phyloP scores from a whole-genome alignment of 768 basidiomycete genomes.

The Auricularia auricula-judae region DNA sequence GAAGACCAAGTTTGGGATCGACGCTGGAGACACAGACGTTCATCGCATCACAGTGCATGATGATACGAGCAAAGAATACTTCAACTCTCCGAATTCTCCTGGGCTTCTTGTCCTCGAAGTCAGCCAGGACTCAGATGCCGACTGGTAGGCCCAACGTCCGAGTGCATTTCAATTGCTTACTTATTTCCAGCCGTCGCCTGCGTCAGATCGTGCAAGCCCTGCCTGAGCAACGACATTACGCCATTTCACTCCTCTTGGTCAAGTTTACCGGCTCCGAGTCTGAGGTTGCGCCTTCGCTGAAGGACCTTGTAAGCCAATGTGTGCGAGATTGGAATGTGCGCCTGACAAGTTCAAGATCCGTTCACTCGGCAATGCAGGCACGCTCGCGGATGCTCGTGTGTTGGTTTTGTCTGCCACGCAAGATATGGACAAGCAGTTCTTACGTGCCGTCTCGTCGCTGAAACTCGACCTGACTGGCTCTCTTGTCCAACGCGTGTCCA shows the following conservation, averaged over 20 bases:
- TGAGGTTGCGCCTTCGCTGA: slow-evolving; percentile 35
- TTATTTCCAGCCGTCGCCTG: slow-evolving; percentile 65
- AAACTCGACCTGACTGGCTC: slow-evolving; percentile 48
- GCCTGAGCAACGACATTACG: slow-evolving; percentile 44
- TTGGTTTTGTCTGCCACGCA: slow-evolving; percentile 31
- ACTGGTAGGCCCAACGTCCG: slow-evolving; percentile 36
- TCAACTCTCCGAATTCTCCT: slow-evolving; percentile 27
- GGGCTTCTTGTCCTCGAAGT: slow-evolving; percentile 70
- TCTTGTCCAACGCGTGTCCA: slow-evolving; percentile 34
- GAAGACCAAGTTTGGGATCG: slow-evolving; percentile 60
- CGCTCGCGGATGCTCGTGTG: slow-evolving; percentile 37
- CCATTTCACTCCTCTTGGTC: slow-evolving; percentile 50
- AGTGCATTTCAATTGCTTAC: slow-evolving; percentile 36
- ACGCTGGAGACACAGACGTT: slow-evolving; percentile 39
- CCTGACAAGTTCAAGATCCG: slow-evolving; percentile 27
- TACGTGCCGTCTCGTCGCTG: slow-evolving; percentile 27
- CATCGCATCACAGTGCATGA: slow-evolving; percentile 10
- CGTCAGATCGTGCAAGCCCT: slow-evolving; percentile 49
- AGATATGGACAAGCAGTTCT: slow-evolving; percentile 50
- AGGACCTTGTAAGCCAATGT: slow-evolving; percentile 40
- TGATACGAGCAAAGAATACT: slow-evolving; percentile 10
- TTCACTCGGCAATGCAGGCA: slow-evolving; percentile 34
- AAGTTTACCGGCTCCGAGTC: slow-evolving; percentile 43
- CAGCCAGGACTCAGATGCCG: slow-evolving; percentile 52
- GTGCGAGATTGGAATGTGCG: neutral